These are phyloP conservation scores for Cryptosporidium ryanae DNA, from an alignment of 169 alveolate species.

Conservation along the genomic window DNA sequence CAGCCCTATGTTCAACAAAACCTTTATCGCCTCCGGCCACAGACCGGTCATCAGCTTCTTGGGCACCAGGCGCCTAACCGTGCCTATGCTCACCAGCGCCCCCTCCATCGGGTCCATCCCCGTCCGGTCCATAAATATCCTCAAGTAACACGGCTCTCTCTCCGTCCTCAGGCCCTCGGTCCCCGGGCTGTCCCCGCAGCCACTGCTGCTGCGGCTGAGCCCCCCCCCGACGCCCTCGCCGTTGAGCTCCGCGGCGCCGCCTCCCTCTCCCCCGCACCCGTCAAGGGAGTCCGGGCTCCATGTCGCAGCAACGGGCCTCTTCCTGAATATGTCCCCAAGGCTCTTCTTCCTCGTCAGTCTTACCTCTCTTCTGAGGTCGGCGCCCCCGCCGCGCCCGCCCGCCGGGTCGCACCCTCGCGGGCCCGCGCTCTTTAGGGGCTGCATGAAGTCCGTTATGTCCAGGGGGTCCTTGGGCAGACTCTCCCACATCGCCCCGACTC, in stretches of 20 bases:
- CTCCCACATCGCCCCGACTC: constrained; percentile 33
- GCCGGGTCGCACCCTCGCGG: neutral
- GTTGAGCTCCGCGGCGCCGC: no score
- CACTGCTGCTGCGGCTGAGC: neutral
- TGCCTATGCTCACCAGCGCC: constrained; percentile 71
- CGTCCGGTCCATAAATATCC: constrained; percentile 77
- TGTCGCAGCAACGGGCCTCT: neutral
- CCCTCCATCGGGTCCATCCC: constrained; percentile 82
- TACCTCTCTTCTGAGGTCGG: no score
- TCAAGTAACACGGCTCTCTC: constrained; percentile 34
- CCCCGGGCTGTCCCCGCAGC: neutral
- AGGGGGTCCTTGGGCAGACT: constrained; percentile 53
- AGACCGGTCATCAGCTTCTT: constrained; percentile 77
- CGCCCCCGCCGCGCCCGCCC: neutral
- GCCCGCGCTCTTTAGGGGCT: constrained; percentile 1
- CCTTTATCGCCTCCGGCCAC: constrained; percentile 81
- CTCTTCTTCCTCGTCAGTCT: neutral
- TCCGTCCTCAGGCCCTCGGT: neutral
- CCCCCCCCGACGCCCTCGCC: no score
- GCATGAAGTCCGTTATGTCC: constrained; percentile 20
- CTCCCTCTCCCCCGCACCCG: no score
- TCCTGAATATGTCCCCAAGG: constrained; percentile 12
- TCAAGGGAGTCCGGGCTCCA: no score
- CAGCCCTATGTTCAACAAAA: constrained; percentile 72
- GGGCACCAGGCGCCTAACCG: constrained; percentile 75